Conservation (phyloP, 2,329 filamentous ascomycete species). For the Pseudogymnoascus verrucosus region DNA sequence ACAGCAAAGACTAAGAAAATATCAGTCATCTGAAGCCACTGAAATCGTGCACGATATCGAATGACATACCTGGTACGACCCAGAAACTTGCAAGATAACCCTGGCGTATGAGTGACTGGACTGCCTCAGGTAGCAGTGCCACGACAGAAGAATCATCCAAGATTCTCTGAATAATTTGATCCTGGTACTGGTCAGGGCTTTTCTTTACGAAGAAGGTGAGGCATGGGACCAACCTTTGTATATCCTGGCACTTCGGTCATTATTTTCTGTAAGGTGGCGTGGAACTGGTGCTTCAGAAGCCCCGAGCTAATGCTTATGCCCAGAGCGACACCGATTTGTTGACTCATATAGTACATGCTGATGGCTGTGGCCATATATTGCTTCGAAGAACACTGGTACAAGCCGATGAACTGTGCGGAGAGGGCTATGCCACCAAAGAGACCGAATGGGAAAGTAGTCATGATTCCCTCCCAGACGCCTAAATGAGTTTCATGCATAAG, state of each 20-base stretch:
- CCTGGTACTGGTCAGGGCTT: neutral
- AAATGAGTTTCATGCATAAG: neutral
- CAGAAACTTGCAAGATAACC: constrained; percentile 17
- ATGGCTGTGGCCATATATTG: constrained; percentile 18
- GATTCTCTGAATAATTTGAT: constrained; percentile 15
- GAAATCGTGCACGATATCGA: neutral
- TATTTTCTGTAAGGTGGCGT: constrained; percentile 10
- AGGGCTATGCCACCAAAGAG: constrained; percentile 17
- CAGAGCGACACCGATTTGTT: constrained; percentile 18
- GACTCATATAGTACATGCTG: constrained; percentile 19
- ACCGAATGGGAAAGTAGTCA: constrained; percentile 16
- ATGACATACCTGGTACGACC: constrained; percentile 16
- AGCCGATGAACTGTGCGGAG: constrained; percentile 18
- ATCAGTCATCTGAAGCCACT: constrained; percentile 1
- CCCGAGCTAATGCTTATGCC: constrained; percentile 16
- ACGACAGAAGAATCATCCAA: constrained; percentile 17
- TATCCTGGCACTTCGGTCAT: constrained; percentile 13
- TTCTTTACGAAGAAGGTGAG: neutral
- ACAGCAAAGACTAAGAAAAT: constrained; percentile 9
- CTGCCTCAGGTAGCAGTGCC: constrained; percentile 10
- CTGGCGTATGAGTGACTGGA: constrained; percentile 10
- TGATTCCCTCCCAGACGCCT: constrained; percentile 9
- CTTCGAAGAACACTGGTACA: constrained; percentile 15
- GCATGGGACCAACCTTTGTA: constrained; percentile 12
- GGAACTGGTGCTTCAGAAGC: constrained; percentile 15